Evolutionary conservation across 2,329 filamentous ascomycete species (phyloP).

Genomic region (Chaetomiaceae sp.): DNA sequence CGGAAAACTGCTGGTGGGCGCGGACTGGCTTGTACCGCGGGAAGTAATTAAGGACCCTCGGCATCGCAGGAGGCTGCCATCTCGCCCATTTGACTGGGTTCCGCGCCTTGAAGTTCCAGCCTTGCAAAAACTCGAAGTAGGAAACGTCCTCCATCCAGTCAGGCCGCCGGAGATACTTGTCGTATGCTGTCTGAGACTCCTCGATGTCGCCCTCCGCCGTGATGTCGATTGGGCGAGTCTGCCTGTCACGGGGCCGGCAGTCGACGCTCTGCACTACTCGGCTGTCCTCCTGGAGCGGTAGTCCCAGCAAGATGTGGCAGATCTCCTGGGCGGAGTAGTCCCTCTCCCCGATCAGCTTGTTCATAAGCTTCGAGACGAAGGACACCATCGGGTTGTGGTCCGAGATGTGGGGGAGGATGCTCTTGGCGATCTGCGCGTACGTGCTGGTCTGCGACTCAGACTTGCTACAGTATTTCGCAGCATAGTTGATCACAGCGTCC

Average conservation of each 20-base stretch:
- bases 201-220: background rate
- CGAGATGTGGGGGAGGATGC: too few relatives aligned
- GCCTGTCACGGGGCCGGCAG: background rate
- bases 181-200: background rate
- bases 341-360: background rate
- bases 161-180: too few relatives aligned
- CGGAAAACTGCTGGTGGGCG: background rate
- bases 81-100: background rate
- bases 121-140: background rate
- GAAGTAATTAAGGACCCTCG: background rate
- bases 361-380: background rate
- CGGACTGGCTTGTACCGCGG: background rate
- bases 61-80: background rate
- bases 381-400: background rate
- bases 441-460: too few relatives aligned
- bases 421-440: too few relatives aligned
- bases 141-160: too few relatives aligned
- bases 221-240: background rate
- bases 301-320: background rate
- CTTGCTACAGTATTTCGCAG: background rate
- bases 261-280: too few relatives aligned
- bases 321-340: background rate
- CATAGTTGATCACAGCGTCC: background rate
- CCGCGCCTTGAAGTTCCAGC: background rate
- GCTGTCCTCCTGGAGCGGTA: background rate